These are phyloP conservation scores for Candida chauliodis DNA, from an alignment of 805 yeast genomes.

Conservation along the genomic window DNA sequence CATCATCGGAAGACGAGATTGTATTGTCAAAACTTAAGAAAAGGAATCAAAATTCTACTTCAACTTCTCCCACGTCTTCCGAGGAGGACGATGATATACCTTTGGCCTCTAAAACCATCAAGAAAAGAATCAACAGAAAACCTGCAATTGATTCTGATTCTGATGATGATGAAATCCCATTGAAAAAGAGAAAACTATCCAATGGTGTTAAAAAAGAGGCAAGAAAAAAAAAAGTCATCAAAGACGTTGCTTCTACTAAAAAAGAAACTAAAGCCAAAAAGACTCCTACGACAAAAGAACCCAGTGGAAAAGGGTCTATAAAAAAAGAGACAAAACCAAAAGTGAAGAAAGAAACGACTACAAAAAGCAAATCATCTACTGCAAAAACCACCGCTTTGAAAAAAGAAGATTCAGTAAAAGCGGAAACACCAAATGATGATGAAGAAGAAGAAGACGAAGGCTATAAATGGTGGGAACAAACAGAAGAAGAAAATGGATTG, in stretches of 20 bases:
- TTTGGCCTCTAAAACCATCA: constrained; percentile 6
- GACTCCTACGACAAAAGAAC: constrained; percentile 1
- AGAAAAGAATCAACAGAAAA: neutral
- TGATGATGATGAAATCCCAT: constrained; percentile 12
- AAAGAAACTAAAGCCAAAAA: constrained; percentile 9
- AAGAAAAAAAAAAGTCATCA: constrained; percentile 2
- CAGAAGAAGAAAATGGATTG: constrained; percentile 65
- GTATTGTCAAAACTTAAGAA: constrained; percentile 7
- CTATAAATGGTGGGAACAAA: constrained; percentile 84
- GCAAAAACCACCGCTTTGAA: constrained; percentile 5
- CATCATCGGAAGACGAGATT: constrained; percentile 11
- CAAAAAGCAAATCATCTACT: neutral
- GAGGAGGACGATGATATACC: constrained; percentile 15
- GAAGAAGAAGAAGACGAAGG: constrained; percentile 46
- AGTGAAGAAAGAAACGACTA: neutral
- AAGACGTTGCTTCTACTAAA: constrained; percentile 1
- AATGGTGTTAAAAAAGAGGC: constrained; percentile 4
- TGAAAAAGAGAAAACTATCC: constrained; percentile 7
- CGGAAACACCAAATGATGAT: constrained; percentile 10
- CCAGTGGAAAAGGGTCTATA: neutral
- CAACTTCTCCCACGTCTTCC: constrained; percentile 1
- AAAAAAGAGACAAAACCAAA: constrained; percentile 6
- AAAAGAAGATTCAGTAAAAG: constrained; percentile 7
- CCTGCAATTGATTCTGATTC: constrained; percentile 1
- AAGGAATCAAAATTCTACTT: neutral